A percentile compares a stretch with the other conserved stretches of the same genome.
Evolutionary conservation across 2,329 filamentous ascomycete species (phyloP).

Genomic region (Sclerotinia spermophila): DNA sequence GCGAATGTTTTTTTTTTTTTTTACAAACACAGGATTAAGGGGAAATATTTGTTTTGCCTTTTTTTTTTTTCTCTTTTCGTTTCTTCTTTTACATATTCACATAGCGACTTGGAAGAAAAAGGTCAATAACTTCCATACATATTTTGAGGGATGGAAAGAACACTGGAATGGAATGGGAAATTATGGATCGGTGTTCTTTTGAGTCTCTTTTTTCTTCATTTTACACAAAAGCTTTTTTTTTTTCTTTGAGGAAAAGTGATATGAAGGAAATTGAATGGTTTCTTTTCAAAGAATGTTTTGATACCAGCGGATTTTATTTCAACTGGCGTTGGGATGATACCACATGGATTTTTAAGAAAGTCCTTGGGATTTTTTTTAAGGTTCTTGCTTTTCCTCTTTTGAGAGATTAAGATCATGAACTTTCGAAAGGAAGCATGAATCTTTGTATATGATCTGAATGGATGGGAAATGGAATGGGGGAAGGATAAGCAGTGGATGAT

Average conservation of each 20-base stretch:
- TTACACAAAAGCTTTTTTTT: conserved; percentile 18
- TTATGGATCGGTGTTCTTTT: conserved; percentile 10
- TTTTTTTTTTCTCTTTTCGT: conserved; percentile 8
- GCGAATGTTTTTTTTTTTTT: too few species aligned
- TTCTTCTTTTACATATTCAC: conserved; percentile 16
- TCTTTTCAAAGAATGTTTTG: conserved; percentile 24
- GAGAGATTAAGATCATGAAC: background rate
- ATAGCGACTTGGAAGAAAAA: background rate
- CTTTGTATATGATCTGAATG: conserved; percentile 18
- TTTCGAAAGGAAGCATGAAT: background rate
- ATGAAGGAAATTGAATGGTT: conserved; percentile 15
- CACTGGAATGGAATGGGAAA: conserved; percentile 11
- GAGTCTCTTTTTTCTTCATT: background rate
- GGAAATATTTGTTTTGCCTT: conserved; percentile 14
- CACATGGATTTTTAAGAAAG: conserved; percentile 20
- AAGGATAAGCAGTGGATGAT: conserved; percentile 11
- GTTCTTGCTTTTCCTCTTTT: background rate
- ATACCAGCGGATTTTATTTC: conserved; percentile 25
- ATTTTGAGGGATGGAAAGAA: conserved; percentile 9
- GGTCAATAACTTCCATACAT: background rate
- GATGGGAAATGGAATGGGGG: background rate
- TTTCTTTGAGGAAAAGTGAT: conserved; percentile 23
- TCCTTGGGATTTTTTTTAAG: conserved; percentile 18
- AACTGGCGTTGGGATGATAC: conserved; percentile 35
- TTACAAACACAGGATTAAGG: conserved; percentile 9